phyloP scores from a whole-genome alignment of 208 protist species.

The Wallacemonas sp. region DNA sequence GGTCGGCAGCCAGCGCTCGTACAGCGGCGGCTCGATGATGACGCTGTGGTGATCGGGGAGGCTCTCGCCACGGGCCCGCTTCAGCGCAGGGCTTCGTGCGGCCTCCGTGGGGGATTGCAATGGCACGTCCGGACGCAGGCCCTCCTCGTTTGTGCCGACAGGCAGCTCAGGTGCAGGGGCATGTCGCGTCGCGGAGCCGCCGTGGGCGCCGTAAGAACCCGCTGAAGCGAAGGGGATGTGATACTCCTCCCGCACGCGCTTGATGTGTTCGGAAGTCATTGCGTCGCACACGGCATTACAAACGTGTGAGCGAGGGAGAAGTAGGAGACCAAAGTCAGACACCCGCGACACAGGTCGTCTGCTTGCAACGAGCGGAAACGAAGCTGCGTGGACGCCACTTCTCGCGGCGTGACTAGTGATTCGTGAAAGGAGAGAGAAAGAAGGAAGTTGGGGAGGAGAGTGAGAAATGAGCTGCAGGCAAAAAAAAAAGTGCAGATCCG shows the following conservation, averaged over 20 bases:
- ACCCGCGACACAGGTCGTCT: too few species aligned
- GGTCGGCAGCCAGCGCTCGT: conserved; percentile 28
- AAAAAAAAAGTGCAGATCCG: too few species aligned
- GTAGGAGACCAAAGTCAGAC: too few species aligned
- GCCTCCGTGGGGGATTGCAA: not conserved
- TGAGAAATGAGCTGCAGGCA: too few species aligned
- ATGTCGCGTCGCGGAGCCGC: not conserved
- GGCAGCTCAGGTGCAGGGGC: not conserved
- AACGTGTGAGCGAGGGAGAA: too few species aligned
- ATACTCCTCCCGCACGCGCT: conserved; percentile 33
- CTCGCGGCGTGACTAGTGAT: too few species aligned
- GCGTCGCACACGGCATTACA: not conserved
- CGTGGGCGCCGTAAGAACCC: not conserved
- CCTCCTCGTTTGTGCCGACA: not conserved
- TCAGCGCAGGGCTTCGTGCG: conserved; percentile 4
- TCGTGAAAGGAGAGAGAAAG: not conserved
- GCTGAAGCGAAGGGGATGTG: conserved; percentile 9
- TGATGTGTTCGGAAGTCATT: conserved; percentile 18
- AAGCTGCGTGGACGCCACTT: too few species aligned
- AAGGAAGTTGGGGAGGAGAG: too few species aligned
- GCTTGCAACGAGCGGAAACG: too few species aligned
- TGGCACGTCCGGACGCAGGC: not conserved
- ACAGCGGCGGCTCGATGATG: not conserved
- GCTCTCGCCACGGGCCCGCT: not conserved
- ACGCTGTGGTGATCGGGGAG: not conserved